A percentile compares a stretch with the other conserved stretches of the same genome.
These are phyloP conservation scores for Dionaea muscipula DNA, from an alignment of 179 eudicot species.

Conservation along the genomic window DNA sequence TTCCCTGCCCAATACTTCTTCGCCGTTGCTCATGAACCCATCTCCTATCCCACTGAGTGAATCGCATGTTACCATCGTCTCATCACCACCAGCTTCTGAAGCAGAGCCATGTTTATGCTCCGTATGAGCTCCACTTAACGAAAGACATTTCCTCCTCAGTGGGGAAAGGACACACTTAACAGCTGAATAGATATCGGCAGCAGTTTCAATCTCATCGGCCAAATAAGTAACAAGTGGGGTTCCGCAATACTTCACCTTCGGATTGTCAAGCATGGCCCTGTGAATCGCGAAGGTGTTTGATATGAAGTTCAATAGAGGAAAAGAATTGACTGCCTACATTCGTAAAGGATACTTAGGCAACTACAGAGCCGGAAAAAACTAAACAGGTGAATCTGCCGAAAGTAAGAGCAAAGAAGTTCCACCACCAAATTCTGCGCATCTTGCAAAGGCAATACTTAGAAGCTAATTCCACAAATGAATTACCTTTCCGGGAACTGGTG, in stretches of 20 bases:
- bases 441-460: not conserved
- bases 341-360: not conserved
- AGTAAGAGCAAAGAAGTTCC: not conserved
- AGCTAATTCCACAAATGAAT: constrained; percentile 14
- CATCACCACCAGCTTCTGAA: constrained; percentile 23
- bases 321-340: not conserved
- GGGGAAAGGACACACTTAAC: constrained; percentile 44
- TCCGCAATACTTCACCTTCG: constrained; percentile 46
- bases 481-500: constrained; percentile 61
- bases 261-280: constrained; percentile 23
- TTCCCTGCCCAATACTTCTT: constrained; percentile 21
- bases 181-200: constrained; percentile 49
- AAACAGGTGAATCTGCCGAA: not conserved
- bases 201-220: constrained; percentile 42
- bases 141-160: constrained; percentile 32
- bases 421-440: too few relatives aligned
- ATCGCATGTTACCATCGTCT: constrained; percentile 17
- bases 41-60: constrained; percentile 8
- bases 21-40: constrained; percentile 21
- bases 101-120: constrained; percentile 29
- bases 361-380: not conserved
- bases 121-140: constrained; percentile 11
- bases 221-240: constrained; percentile 66
- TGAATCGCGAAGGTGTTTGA: constrained; percentile 2
- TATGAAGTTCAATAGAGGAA: not conserved